A percentile compares a stretch with the other conserved stretches of the same genome.
Evolutionary conservation across 306 rosid species (phyloP).

Genomic region (Cicer pinnatifidum): DNA sequence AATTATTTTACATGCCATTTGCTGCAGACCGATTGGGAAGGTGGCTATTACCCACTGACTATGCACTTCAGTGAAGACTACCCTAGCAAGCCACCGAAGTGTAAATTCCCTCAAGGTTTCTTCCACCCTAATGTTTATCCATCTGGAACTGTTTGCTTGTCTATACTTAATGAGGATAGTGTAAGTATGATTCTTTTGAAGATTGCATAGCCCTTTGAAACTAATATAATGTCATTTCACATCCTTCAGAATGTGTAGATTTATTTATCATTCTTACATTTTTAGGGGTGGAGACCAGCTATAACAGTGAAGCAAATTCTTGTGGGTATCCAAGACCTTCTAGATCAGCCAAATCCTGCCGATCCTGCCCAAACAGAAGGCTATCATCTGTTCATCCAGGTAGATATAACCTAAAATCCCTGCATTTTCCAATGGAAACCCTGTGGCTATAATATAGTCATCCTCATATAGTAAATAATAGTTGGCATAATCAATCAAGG

Average conservation of each 20-base stretch:
- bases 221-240: not conserved
- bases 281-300: constrained; percentile 98
- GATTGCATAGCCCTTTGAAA: not conserved
- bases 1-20: constrained; percentile 33
- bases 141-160: constrained; percentile 95
- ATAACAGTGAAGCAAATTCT: constrained; percentile 97
- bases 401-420: constrained; percentile 42
- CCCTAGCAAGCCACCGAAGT: constrained; percentile 98
- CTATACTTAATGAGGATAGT: constrained; percentile 95
- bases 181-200: constrained; percentile 56
- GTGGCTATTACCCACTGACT: constrained; percentile 86
- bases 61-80: constrained; percentile 98
- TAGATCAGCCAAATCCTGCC: constrained; percentile 93
- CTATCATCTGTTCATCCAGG: constrained; percentile 97
- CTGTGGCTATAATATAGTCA: not conserved
- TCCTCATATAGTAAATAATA: not conserved
- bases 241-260: not conserved
- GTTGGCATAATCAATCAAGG: not conserved
- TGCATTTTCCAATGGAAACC: constrained; percentile 16
- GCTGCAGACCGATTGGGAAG: constrained; percentile 99
- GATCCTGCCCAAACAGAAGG: constrained; percentile 99
- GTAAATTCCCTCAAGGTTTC: constrained; percentile 90
- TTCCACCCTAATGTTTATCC: constrained; percentile 99
- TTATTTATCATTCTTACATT: constrained; percentile 25
- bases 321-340: constrained; percentile 92